phyloP scores from a whole-genome alignment of 371 early-diverging fungal species.

The Circinella umbellata region DNA sequence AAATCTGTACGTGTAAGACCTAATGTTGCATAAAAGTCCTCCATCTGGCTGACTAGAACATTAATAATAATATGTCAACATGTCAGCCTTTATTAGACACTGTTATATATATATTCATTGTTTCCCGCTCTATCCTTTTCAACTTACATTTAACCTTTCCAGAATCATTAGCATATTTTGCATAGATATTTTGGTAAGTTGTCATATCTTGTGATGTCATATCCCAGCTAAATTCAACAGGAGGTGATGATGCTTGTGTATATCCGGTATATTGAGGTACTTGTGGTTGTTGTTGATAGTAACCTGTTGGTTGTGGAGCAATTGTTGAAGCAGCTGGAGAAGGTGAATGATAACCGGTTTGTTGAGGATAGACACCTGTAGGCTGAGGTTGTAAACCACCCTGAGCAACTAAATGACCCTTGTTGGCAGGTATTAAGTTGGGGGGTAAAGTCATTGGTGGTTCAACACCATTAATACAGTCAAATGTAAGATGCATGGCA shows the following conservation, averaged over 20 bases:
- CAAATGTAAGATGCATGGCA: conserved; percentile 81
- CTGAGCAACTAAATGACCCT: conserved; percentile 31
- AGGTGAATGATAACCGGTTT: conserved; percentile 25
- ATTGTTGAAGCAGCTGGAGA: not conserved
- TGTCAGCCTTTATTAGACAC: not conserved
- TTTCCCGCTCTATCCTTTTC: not conserved
- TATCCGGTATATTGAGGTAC: conserved; percentile 26
- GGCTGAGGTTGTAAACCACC: conserved; percentile 27
- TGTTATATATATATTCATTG: not conserved
- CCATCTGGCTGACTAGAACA: conserved; percentile 60
- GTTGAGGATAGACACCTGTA: conserved; percentile 34
- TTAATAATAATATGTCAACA: not conserved
- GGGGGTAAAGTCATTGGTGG: conserved; percentile 63
- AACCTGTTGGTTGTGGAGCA: conserved; percentile 37
- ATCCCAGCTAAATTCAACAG: conserved; percentile 75
- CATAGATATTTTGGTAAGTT: conserved; percentile 69
- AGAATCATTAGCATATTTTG: conserved; percentile 61
- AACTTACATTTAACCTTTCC: conserved; percentile 70
- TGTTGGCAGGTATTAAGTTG: conserved; percentile 49
- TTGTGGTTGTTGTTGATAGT: conserved; percentile 29
- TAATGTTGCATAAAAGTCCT: conserved; percentile 64
- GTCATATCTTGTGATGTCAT: conserved; percentile 72
- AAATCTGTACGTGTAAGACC: conserved; percentile 64
- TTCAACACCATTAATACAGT: conserved; percentile 67
- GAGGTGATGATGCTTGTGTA: conserved; percentile 28